phyloP scores from a whole-genome alignment of 192 early-diverging fungal species.

The Rhizophagus prolifer region DNA sequence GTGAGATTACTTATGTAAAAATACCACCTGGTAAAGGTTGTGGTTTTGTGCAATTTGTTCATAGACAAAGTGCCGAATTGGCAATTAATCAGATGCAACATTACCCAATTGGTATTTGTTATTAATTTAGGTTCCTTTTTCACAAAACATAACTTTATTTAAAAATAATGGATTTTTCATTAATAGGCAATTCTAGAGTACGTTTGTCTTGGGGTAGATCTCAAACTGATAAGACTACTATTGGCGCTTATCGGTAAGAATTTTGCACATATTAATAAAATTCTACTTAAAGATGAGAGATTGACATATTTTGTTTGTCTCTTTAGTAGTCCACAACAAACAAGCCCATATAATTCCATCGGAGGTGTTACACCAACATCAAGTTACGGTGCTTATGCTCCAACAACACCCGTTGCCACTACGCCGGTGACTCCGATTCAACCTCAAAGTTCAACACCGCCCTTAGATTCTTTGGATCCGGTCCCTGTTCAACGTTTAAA shows the following conservation, averaged over 20 bases:
- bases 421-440: constrained; percentile 13
- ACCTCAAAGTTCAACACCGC: background rate
- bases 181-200: constrained; percentile 48
- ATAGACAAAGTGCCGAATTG: constrained; percentile 80
- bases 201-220: constrained; percentile 59
- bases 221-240: constrained; percentile 42
- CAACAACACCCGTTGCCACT: constrained; percentile 16
- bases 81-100: constrained; percentile 92
- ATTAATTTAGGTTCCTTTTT: constrained; percentile 27
- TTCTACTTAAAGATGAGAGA: background rate
- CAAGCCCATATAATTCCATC: constrained; percentile 29
- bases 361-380: constrained; percentile 19
- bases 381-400: constrained; percentile 18
- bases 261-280: background rate
- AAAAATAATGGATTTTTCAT: background rate
- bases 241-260: constrained; percentile 22
- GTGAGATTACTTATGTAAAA: constrained; percentile 90
- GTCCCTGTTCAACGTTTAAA: constrained; percentile 34
- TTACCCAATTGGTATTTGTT: constrained; percentile 66
- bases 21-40: constrained; percentile 94
- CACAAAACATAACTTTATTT: background rate
- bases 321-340: constrained; percentile 15
- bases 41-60: constrained; percentile 91
- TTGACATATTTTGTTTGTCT: background rate
- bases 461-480: constrained; percentile 36